These are phyloP conservation scores for Phaeosphaeriaceae sp. DNA, from an alignment of 2,329 filamentous ascomycete genomes.

Conservation along the genomic window DNA sequence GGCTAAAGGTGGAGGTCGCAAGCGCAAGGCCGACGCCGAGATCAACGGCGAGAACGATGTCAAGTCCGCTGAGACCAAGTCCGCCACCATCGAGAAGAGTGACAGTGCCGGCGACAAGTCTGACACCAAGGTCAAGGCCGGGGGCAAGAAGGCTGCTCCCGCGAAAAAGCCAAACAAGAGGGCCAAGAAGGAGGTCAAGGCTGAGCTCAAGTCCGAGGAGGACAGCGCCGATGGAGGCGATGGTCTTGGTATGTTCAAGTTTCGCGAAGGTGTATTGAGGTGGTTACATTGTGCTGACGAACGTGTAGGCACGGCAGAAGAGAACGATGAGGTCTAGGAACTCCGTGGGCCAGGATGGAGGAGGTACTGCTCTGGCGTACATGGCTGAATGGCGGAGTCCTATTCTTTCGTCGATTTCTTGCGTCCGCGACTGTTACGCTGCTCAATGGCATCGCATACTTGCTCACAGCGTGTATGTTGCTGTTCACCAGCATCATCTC, in stretches of 20 bases:
- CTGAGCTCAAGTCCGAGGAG: constrained; percentile 12
- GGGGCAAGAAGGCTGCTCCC: constrained; percentile 16
- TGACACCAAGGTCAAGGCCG: constrained; percentile 8
- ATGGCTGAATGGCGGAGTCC: neutral
- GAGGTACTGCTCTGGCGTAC: neutral
- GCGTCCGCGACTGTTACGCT: neutral
- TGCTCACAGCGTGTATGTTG: neutral
- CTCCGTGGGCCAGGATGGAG: neutral
- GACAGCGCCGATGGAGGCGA: constrained; percentile 25
- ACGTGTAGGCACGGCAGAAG: constrained; percentile 9
- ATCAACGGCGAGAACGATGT: constrained; percentile 12
- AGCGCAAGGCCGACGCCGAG: constrained; percentile 32
- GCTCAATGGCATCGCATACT: constrained; percentile 1
- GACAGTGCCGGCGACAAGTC: constrained; percentile 9
- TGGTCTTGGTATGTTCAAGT: constrained; percentile 24
- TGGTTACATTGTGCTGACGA: constrained; percentile 23
- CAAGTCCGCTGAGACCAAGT: constrained; percentile 26
- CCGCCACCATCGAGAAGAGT: constrained; percentile 1
- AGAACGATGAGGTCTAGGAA: neutral
- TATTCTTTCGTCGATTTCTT: neutral
- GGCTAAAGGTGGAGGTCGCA: constrained; percentile 15
- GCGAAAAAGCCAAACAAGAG: constrained; percentile 28
- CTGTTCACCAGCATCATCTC: neutral
- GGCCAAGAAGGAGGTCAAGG: constrained; percentile 16
- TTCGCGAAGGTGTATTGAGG: constrained; percentile 8